Percentiles rank a stretch among this genome's conserved stretches.
Evolutionary conservation across 306 rosid genomes (phyloP).

Genomic region (Cicer judaicum): DNA sequence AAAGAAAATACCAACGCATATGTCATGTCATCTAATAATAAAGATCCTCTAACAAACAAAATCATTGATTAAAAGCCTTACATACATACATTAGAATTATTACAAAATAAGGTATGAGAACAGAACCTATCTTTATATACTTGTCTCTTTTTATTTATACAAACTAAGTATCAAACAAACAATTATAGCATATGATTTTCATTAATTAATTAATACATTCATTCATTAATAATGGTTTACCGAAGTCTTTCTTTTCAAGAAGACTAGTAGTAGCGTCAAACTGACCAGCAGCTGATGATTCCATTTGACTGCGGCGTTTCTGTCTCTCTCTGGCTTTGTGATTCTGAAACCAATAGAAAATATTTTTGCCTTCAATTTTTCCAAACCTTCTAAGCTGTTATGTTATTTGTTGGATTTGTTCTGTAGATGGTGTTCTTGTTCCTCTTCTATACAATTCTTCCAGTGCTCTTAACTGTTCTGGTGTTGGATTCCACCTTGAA

Average conservation of each 20-base stretch:
- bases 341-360: constrained; percentile 96
- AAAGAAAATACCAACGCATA: constrained; percentile 13
- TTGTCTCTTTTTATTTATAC: constrained; percentile 30
- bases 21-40: not conserved
- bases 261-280: constrained; percentile 33
- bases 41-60: constrained; percentile 44
- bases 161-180: not conserved
- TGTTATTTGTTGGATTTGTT: constrained; percentile 89
- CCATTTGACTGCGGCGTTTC: constrained; percentile 95
- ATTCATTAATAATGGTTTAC: constrained; percentile 32
- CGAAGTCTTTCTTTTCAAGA: constrained; percentile 63
- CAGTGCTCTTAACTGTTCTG: constrained; percentile 81
- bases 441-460: constrained; percentile 85
- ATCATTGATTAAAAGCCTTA: too few relatives aligned
- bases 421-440: constrained; percentile 91
- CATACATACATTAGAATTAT: too few relatives aligned
- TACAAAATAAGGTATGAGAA: constrained; percentile 7
- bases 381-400: constrained; percentile 84
- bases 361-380: constrained; percentile 94
- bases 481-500: constrained; percentile 96
- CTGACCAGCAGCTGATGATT: constrained; percentile 54
- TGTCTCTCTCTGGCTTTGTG: constrained; percentile 97
- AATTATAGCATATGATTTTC: not conserved
- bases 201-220: not conserved
- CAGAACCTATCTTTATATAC: not conserved